phyloP scores from a whole-genome alignment of 345 rosid species.

The Reutealis trisperma region DNA sequence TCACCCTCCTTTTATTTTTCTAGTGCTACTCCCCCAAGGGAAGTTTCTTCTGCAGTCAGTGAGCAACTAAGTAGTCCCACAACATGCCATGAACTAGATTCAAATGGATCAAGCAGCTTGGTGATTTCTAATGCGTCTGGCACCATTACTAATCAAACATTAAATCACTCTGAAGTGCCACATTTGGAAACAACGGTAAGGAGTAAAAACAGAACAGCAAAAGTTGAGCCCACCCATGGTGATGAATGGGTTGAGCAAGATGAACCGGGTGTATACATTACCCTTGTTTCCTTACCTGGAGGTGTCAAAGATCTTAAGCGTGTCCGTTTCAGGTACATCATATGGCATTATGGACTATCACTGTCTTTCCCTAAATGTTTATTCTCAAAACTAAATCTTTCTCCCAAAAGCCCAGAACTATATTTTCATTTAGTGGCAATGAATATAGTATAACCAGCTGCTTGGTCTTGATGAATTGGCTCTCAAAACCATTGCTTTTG shows the following conservation, averaged over 20 bases:
- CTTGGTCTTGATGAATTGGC: too few relatives aligned
- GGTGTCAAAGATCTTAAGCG: slow-evolving; percentile 34
- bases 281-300: slow-evolving; percentile 28
- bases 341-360: not conserved
- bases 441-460: not conserved
- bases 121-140: slow-evolving; percentile 8
- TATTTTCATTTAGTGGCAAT: not conserved
- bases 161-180: slow-evolving; percentile 11
- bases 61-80: slow-evolving; percentile 14
- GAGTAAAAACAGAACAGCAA: slow-evolving; percentile 19
- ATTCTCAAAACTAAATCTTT: not conserved
- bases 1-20: slow-evolving; percentile 12
- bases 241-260: slow-evolving; percentile 35
- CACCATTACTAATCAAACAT: not conserved
- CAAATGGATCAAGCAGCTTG: slow-evolving; percentile 17
- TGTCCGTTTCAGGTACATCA: slow-evolving; percentile 32
- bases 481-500: too few relatives aligned
- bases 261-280: slow-evolving; percentile 29
- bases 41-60: slow-evolving; percentile 13
- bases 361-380: not conserved
- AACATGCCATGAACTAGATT: slow-evolving; percentile 17
- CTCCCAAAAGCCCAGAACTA: not conserved
- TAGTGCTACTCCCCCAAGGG: slow-evolving; percentile 14
- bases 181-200: slow-evolving; percentile 10
- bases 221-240: slow-evolving; percentile 22